Conservation (phyloP, 345 rosid species). For the Euphorbia tirucalli region DNA sequence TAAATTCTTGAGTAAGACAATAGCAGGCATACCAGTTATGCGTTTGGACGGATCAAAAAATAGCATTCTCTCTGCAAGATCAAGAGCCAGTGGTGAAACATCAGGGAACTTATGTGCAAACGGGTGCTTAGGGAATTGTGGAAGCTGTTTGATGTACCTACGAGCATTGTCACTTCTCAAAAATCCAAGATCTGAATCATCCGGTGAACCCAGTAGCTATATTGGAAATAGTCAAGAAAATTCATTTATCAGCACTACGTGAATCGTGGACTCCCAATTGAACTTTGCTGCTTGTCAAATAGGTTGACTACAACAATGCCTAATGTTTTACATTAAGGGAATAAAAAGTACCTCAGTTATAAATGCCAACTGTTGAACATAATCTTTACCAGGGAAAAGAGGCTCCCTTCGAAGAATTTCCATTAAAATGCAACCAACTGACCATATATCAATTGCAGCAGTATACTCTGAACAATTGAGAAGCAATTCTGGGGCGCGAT, state of each 20-base stretch:
- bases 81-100: constrained; percentile 60
- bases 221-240: constrained; percentile 7
- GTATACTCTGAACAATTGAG: constrained; percentile 73
- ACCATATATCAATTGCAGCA: constrained; percentile 88
- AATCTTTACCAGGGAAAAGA: constrained; percentile 84
- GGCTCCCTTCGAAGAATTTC: constrained; percentile 72
- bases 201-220: constrained; percentile 81
- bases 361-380: constrained; percentile 74
- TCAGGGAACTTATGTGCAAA: constrained; percentile 62
- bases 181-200: constrained; percentile 81
- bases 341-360: constrained; percentile 64
- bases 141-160: constrained; percentile 77
- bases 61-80: constrained; percentile 84
- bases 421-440: constrained; percentile 93
- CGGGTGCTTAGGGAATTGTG: constrained; percentile 61
- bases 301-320: neutral
- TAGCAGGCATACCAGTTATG: constrained; percentile 49
- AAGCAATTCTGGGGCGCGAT: constrained; percentile 75
- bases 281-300: constrained; percentile 9
- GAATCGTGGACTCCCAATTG: neutral
- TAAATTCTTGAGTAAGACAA: neutral
- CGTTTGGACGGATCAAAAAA: constrained; percentile 84
- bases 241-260: neutral
- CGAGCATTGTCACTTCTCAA: constrained; percentile 79
- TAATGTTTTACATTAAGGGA: neutral